Percentiles rank a stretch among this genome's conserved stretches.
Evolutionary conservation across 148 eudicot genomes (phyloP).

Genomic region (Suaeda aralocaspica): DNA sequence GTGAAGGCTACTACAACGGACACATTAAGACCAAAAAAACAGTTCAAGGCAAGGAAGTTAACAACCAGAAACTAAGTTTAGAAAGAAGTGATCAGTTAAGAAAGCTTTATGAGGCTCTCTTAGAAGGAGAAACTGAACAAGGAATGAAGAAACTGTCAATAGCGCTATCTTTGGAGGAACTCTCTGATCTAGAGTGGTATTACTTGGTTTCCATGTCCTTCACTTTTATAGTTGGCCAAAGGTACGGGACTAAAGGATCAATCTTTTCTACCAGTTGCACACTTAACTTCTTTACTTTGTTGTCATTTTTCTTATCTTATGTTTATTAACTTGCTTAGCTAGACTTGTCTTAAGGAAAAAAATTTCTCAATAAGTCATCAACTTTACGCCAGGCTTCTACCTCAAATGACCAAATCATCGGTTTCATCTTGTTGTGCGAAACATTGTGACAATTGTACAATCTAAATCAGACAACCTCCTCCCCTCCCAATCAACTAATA

Average conservation of each 20-base stretch:
- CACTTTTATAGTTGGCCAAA: slow-evolving; percentile 43
- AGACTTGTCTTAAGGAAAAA: too few relatives aligned
- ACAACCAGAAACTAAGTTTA: slow-evolving; percentile 31
- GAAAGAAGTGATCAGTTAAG: slow-evolving; percentile 52
- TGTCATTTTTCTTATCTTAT: too few relatives aligned
- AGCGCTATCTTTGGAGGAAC: slow-evolving; percentile 43
- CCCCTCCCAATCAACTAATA: too few relatives aligned
- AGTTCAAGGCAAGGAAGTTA: slow-evolving; percentile 28
- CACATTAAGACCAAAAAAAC: slow-evolving; percentile 39
- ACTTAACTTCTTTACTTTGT: too few relatives aligned
- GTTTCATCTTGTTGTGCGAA: too few relatives aligned
- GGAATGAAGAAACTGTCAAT: slow-evolving; percentile 30
- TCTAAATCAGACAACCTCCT: too few relatives aligned
- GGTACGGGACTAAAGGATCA: slow-evolving; percentile 39
- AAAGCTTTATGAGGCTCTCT: slow-evolving; percentile 46
- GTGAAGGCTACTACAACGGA: slow-evolving; percentile 61
- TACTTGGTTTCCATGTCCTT: slow-evolving; percentile 70
- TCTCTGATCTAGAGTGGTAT: slow-evolving; percentile 56
- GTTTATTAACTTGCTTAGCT: too few relatives aligned
- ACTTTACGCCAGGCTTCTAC: too few relatives aligned
- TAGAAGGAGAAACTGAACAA: slow-evolving; percentile 37
- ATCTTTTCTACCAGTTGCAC: not conserved
- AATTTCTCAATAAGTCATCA: too few relatives aligned
- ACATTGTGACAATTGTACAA: too few relatives aligned
- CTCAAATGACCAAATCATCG: too few relatives aligned